Percentiles rank a stretch among this genome's conserved stretches.
Conservation (phyloP, 1,139 yeast genomes). For the Kodamaea alishanica region DNA sequence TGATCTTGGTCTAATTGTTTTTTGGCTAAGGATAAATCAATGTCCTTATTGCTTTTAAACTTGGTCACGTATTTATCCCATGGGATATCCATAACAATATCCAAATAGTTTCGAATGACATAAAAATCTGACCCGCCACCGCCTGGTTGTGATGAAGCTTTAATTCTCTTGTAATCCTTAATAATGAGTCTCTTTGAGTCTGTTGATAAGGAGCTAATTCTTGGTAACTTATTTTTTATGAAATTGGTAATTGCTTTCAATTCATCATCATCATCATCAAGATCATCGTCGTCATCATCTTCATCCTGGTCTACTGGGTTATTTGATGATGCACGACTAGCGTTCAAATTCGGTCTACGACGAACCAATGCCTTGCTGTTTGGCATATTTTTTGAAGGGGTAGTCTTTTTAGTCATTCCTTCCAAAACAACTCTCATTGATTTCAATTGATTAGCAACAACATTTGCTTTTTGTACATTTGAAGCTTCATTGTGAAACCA, state of each 20-base stretch:
- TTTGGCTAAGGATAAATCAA: constrained; percentile 55
- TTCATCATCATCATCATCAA: constrained; percentile 46
- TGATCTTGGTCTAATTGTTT: constrained; percentile 72
- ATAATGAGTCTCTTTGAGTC: constrained; percentile 58
- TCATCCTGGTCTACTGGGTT: constrained; percentile 10
- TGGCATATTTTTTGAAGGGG: constrained; percentile 2
- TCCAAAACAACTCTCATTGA: constrained; percentile 55
- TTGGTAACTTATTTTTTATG: constrained; percentile 44
- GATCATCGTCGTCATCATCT: constrained; percentile 25
- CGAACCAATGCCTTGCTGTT: constrained; percentile 15
- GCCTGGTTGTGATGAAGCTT: constrained; percentile 49
- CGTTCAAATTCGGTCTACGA: constrained; percentile 9
- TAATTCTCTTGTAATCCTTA: constrained; percentile 64
- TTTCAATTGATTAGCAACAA: constrained; percentile 59
- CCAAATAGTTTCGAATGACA: constrained; percentile 67
- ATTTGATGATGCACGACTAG: constrained; percentile 7
- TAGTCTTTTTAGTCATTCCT: constrained; percentile 36
- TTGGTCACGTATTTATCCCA: constrained; percentile 47
- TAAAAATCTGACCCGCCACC: constrained; percentile 64
- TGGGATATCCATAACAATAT: constrained; percentile 66
- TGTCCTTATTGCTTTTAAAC: constrained; percentile 38
- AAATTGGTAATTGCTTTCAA: constrained; percentile 43
- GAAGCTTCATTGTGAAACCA: constrained; percentile 51
- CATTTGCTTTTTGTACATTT: constrained; percentile 51
- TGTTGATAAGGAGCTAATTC: constrained; percentile 29